Conservation (phyloP, 805 yeast genomes). For the Candida sakaeoensis region DNA sequence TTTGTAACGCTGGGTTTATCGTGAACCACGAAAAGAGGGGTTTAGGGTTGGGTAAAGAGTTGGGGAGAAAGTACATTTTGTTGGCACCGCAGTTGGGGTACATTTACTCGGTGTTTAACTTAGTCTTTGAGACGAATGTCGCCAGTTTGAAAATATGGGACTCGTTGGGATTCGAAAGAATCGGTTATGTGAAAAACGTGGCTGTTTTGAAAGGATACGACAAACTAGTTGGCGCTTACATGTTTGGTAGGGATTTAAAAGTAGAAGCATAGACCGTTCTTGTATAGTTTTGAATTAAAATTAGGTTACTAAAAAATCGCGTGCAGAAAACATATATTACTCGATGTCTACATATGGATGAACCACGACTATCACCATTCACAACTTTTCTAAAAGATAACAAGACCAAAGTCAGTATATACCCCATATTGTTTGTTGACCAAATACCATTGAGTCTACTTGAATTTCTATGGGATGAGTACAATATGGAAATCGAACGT, state of each 20-base stretch:
- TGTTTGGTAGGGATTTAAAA: conserved; percentile 66
- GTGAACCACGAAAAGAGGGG: conserved; percentile 64
- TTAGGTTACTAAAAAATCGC: too few relatives aligned
- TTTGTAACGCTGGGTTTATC: conserved; percentile 83
- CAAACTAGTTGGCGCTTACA: conserved; percentile 68
- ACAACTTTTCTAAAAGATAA: conserved; percentile 82
- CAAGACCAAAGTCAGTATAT: conserved; percentile 88
- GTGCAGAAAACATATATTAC: conserved; percentile 30
- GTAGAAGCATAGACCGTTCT: too few relatives aligned
- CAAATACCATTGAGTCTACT: conserved; percentile 75
- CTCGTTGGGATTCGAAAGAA: conserved; percentile 69
- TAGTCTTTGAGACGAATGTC: conserved; percentile 76
- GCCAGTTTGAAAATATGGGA: conserved; percentile 86
- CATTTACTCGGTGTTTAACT: conserved; percentile 78
- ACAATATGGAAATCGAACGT: conserved; percentile 84
- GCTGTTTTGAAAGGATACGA: conserved; percentile 63
- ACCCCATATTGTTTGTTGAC: conserved; percentile 68
- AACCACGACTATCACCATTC: conserved; percentile 47
- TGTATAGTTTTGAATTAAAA: too few relatives aligned
- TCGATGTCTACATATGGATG: conserved; percentile 12
- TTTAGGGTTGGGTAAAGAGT: conserved; percentile 59
- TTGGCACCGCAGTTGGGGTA: conserved; percentile 82
- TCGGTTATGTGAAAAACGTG: conserved; percentile 72
- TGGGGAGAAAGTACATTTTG: conserved; percentile 63
- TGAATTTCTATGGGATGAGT: conserved; percentile 84